These are phyloP conservation scores for Lachnellula occidentalis DNA, from an alignment of 2,329 filamentous ascomycete species.

Conservation along the genomic window DNA sequence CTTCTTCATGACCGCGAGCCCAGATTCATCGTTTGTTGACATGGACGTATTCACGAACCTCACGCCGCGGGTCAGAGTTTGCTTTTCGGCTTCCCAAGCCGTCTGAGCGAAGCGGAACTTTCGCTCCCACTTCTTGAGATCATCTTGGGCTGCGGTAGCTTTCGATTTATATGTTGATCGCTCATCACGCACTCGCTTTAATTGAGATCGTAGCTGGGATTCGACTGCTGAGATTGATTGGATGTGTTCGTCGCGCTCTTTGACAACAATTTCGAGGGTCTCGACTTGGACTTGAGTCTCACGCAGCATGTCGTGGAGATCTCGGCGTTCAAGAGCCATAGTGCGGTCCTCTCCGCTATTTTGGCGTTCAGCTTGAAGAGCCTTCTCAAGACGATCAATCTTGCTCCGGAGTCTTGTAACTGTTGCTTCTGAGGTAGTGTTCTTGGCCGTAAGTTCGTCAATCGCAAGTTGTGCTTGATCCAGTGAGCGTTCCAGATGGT, in stretches of 20 bases:
- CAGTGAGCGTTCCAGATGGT: slow-evolving; percentile 35
- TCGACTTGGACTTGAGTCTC: slow-evolving; percentile 60
- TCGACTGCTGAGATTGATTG: slow-evolving; percentile 52
- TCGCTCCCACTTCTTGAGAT: slow-evolving; percentile 30
- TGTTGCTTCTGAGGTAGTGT: slow-evolving; percentile 40
- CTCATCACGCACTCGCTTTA: slow-evolving; percentile 65
- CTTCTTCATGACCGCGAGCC: slow-evolving; percentile 34
- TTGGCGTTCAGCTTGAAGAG: slow-evolving; percentile 49
- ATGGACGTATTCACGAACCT: slow-evolving; percentile 35
- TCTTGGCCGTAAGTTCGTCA: slow-evolving; percentile 32
- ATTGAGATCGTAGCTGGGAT: slow-evolving; percentile 56
- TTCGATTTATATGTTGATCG: slow-evolving; percentile 39
- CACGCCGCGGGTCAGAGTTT: slow-evolving; percentile 35
- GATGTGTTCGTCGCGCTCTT: slow-evolving; percentile 62
- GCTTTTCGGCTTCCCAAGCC: slow-evolving; percentile 39
- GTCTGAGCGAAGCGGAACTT: slow-evolving; percentile 37
- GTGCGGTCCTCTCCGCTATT: slow-evolving; percentile 54
- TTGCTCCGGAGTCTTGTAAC: slow-evolving; percentile 45
- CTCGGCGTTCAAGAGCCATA: slow-evolving; percentile 50
- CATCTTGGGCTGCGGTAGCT: slow-evolving; percentile 15
- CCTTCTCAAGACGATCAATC: slow-evolving; percentile 38
- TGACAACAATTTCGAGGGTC: slow-evolving; percentile 66
- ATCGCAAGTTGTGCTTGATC: slow-evolving; percentile 43
- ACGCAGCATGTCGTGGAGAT: slow-evolving; percentile 55
- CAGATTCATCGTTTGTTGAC: slow-evolving; percentile 33